Base-by-base conservation (phyloP, 306 rosid species). In the Malus asiatica region DNA sequence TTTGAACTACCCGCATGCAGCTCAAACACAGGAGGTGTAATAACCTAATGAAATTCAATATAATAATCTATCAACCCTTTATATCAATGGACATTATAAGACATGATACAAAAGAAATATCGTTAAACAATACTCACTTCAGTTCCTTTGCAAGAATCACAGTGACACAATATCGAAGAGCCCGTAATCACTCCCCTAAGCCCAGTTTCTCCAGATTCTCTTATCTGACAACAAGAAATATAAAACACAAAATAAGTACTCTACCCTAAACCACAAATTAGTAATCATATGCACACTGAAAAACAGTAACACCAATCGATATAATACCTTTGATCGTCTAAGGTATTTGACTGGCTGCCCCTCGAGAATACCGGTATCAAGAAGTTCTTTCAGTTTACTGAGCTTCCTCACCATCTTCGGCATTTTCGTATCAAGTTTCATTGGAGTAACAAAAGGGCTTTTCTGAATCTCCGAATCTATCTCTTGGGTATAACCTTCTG, bases 1-100 rank as follows among this genome's bases (percentile, higher is more conserved):
- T 87, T 89, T 72, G 90, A 66, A 81, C 99, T 92, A 45, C 93
- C 88, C 29, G 99, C 99, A 81, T 96, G 99, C 76, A 89, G 78
- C 89, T 96, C 99, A 86, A 88, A 96, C 78, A 76, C 79, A 19
- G 89, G 66, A 55, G 99, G 99, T 6, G 93, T 62, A 73, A 90
- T 87, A 82, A 86, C 90, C 99, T 96, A 83, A 73, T n/a, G 78
- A 70, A 76, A 40, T 68, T 67, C 48, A 46, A 69, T 52, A 73
- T 70, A 71, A 8, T 8, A 79, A 13, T 60, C 70, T 75, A 65
- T 71, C 58, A 51, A 62, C 35, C 48, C 60, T 42, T 20, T 42
- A 38, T 22, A 42, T 10, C 7, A 22, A 57, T 32, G 20, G 52
- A 71, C 77, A 71, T 12, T n/a, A 14, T 7, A 59, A 32, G 25